Evolutionary conservation across 495 filamentous ascomycete genomes (phyloP).

Genomic region (Glarea lozoyensis): DNA sequence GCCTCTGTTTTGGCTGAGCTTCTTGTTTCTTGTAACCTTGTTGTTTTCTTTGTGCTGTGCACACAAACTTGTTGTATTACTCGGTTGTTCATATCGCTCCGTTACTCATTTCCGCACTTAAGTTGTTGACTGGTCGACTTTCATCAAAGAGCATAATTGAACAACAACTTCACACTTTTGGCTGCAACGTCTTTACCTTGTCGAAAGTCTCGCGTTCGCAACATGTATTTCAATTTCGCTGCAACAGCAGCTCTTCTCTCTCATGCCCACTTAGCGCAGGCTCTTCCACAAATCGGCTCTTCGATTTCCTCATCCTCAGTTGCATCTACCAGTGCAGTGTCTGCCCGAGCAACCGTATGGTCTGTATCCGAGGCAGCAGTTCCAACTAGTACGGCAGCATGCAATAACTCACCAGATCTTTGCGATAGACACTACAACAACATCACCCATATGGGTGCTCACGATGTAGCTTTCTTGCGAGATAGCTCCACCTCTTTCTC

Average conservation of each 20-base stretch:
- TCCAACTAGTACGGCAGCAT: constrained; percentile 28
- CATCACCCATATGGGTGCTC: constrained; percentile 59
- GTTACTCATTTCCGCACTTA: background rate
- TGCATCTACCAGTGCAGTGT: no score
- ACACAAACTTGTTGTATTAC: background rate
- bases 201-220: constrained; percentile 1
- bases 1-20: no score
- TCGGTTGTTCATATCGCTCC: background rate
- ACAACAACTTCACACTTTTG: background rate
- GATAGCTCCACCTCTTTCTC: constrained; percentile 41
- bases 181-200: background rate
- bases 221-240: constrained; percentile 11
- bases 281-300: constrained; percentile 9
- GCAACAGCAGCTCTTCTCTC: constrained; percentile 14
- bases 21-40: background rate
- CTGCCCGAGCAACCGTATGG: constrained; percentile 1
- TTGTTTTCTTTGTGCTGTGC: background rate
- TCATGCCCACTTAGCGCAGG: constrained; percentile 4
- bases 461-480: constrained; percentile 58
- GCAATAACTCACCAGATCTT: constrained; percentile 59
- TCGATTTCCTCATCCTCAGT: constrained; percentile 1
- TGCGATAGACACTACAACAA: constrained; percentile 55
- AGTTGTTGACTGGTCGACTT: background rate
- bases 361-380: constrained; percentile 10
- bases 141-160: background rate